Evolutionary conservation across 768 basidiomycete genomes (phyloP).

Genomic region (Serendipita sp.): DNA sequence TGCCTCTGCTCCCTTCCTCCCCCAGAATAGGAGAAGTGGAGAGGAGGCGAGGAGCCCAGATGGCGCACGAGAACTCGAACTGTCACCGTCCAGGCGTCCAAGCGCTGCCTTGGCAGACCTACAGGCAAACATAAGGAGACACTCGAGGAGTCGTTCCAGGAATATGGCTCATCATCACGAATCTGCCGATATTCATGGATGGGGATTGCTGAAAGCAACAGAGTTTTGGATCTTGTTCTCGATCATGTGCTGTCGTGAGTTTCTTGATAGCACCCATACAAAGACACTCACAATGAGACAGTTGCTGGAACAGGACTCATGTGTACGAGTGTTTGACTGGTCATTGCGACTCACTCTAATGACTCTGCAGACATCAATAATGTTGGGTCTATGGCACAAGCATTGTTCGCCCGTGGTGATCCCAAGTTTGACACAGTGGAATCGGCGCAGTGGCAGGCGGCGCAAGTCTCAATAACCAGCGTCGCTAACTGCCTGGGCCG

Average conservation of each 20-base stretch:
- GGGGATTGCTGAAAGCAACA: conserved; percentile 29
- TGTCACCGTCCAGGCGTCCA: conserved; percentile 15
- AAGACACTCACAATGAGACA: conserved; percentile 15
- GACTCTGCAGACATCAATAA: conserved; percentile 57
- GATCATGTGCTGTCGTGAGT: conserved; percentile 43
- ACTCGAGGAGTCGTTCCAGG: background rate
- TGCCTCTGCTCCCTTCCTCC: conserved; percentile 14
- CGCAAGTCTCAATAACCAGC: conserved; percentile 72
- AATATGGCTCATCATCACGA: conserved; percentile 4
- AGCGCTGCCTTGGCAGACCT: background rate
- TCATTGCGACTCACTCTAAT: conserved; percentile 5
- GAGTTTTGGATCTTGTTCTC: conserved; percentile 53
- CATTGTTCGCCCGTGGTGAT: conserved; percentile 44
- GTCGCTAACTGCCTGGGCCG: conserved; percentile 70
- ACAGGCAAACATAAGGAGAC: background rate
- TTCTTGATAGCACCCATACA: background rate
- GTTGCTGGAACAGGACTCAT: conserved; percentile 64
- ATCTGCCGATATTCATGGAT: conserved; percentile 35
- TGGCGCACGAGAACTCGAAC: conserved; percentile 12
- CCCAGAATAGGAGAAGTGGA: conserved; percentile 16
- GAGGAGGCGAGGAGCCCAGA: conserved; percentile 11
- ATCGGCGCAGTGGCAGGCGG: conserved; percentile 61
- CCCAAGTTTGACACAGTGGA: conserved; percentile 48
- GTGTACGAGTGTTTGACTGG: conserved; percentile 31
- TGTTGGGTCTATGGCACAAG: conserved; percentile 64